Evolutionary conservation across 306 rosid species (phyloP).

Genomic region (Fragaria vesca): DNA sequence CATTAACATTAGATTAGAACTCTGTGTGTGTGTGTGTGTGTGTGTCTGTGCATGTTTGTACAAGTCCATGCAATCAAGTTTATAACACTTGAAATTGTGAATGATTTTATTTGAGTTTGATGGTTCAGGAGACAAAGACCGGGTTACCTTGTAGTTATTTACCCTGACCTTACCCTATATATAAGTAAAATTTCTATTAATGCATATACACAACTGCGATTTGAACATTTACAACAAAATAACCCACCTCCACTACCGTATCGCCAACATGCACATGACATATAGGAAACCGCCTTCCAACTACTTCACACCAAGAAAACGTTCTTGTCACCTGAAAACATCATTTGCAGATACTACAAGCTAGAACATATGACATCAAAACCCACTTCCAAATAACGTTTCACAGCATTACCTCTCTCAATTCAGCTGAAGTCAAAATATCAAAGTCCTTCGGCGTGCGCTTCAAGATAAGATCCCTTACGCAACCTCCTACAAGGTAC

Average conservation of each 20-base stretch:
- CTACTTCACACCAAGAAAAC: conserved; percentile 83
- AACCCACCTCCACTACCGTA: conserved; percentile 69
- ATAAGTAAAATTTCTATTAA: neutral
- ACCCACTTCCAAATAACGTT: conserved; percentile 19
- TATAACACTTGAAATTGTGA: neutral
- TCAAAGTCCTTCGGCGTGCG: conserved; percentile 57
- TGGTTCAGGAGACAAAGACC: neutral
- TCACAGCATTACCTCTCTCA: conserved; percentile 59
- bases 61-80: neutral
- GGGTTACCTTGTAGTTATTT: neutral
- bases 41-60: neutral
- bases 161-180: neutral
- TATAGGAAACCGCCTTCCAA: conserved; percentile 86
- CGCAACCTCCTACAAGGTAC: conserved; percentile 59
- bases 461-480: conserved; percentile 49
- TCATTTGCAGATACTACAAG: conserved; percentile 3
- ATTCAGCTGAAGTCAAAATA: conserved; percentile 71
- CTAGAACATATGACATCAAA: neutral
- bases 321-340: conserved; percentile 59
- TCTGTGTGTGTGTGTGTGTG: neutral
- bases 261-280: conserved; percentile 79
- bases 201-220: neutral
- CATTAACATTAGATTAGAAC: neutral
- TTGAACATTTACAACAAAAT: neutral
- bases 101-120: neutral